These are phyloP conservation scores for Marchantia polymorpha DNA, from an alignment of 225 moss, liverwort and hornwort species.

Conservation along the genomic window DNA sequence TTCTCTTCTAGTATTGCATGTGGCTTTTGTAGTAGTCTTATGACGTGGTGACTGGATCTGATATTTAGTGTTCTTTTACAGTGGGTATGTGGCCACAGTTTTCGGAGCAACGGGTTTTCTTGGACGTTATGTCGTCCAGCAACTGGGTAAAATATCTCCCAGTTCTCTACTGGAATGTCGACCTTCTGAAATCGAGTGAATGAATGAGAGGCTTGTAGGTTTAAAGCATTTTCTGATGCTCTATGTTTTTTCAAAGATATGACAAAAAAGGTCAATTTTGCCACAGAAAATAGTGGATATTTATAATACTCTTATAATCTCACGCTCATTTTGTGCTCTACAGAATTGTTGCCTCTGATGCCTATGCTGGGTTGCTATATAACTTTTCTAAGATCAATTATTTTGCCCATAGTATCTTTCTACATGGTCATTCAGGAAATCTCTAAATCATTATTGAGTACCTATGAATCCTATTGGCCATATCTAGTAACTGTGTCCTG, in stretches of 20 bases:
- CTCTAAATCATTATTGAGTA: neutral
- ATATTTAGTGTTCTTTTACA: conserved; percentile 25
- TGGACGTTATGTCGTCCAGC: conserved; percentile 94
- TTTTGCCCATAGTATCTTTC: no score
- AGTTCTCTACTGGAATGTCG: neutral
- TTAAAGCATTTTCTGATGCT: neutral
- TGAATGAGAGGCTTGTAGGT: neutral
- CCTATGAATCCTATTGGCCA: neutral
- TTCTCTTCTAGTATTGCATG: no score
- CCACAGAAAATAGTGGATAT: no score
- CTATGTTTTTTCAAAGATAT: neutral
- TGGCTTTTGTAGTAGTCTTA: neutral
- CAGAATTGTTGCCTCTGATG: no score
- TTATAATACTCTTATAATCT: no score
- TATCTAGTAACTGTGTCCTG: neutral
- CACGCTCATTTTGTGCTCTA: no score
- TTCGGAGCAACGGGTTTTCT: conserved; percentile 96
- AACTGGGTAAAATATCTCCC: conserved; percentile 56
- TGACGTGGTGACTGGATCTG: neutral
- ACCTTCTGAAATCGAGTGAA: neutral
- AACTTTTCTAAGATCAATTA: no score
- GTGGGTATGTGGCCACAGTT: conserved; percentile 95
- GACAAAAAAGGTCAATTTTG: no score
- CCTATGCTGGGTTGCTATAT: no score
- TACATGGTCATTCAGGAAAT: neutral